These are phyloP conservation scores for Thalassiosira mediterranea DNA, from an alignment of 352 stramenopile genomes.

Conservation along the genomic window DNA sequence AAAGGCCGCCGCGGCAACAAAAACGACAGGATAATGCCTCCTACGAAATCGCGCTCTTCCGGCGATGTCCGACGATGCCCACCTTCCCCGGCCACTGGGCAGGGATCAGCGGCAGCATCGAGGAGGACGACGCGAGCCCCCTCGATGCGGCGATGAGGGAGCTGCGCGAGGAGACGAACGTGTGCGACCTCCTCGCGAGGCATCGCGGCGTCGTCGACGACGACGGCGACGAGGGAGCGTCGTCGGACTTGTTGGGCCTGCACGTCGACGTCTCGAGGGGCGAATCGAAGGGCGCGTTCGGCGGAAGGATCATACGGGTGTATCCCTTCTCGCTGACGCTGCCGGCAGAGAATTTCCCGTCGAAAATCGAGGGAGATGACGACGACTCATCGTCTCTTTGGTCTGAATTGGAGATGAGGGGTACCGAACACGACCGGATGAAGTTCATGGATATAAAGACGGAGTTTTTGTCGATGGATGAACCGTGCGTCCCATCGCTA, in stretches of 20 bases:
- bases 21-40: background rate
- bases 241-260: slow-evolving; percentile 20
- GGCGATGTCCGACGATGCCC: slow-evolving; percentile 53
- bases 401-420: slow-evolving; percentile 36
- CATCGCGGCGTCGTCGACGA: background rate
- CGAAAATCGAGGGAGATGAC: background rate
- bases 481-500: slow-evolving; percentile 45
- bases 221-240: slow-evolving; percentile 3
- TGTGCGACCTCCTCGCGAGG: slow-evolving; percentile 17
- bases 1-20: background rate
- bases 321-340: slow-evolving; percentile 59
- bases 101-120: slow-evolving; percentile 49
- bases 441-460: slow-evolving; percentile 44
- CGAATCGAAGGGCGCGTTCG: slow-evolving; percentile 24
- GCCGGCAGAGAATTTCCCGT: slow-evolving; percentile 1
- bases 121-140: slow-evolving; percentile 47
- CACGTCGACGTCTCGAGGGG: slow-evolving; percentile 47
- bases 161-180: slow-evolving; percentile 58
- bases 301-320: slow-evolving; percentile 50
- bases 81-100: slow-evolving; percentile 54
- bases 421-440: slow-evolving; percentile 59
- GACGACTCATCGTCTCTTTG: background rate
- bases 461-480: slow-evolving; percentile 40
- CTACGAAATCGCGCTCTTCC: slow-evolving; percentile 49
- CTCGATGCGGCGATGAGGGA: slow-evolving; percentile 49